A percentile compares a stretch with the other conserved stretches of the same genome.
These are phyloP conservation scores for Talaromyces thailandensis DNA, from an alignment of 495 filamentous ascomycete genomes.

Conservation along the genomic window DNA sequence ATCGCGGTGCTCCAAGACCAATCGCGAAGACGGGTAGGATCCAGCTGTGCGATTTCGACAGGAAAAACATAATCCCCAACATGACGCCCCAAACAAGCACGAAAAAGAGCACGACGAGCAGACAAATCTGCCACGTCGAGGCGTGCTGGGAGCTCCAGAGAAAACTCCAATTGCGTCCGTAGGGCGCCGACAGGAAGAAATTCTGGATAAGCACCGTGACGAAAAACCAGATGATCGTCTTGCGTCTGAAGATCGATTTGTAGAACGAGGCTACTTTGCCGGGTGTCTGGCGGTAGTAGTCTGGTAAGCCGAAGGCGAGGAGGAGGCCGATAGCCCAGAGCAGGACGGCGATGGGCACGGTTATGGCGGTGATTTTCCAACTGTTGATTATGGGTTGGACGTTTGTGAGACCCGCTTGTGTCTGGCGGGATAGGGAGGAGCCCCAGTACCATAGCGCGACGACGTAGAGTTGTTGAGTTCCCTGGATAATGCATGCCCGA, in stretches of 20 bases:
- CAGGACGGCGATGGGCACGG: conserved; percentile 30
- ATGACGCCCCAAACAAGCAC: conserved; percentile 33
- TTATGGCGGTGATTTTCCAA: conserved; percentile 42
- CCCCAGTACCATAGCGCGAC: conserved; percentile 47
- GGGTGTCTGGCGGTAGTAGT: conserved; percentile 50
- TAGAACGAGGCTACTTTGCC: conserved; percentile 56
- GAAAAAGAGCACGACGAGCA: conserved; percentile 37
- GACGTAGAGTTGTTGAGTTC: conserved; percentile 41
- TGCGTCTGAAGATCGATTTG: conserved; percentile 35
- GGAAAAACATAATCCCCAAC: conserved; percentile 27
- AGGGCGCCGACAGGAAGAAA: conserved; percentile 41
- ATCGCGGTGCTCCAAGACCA: conserved; percentile 39
- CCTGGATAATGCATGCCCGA: conserved; percentile 42
- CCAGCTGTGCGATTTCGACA: conserved; percentile 40
- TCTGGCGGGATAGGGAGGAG: conserved; percentile 28
- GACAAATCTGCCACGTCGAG: conserved; percentile 32
- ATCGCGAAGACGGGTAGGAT: conserved; percentile 42
- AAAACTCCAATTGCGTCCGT: conserved; percentile 41
- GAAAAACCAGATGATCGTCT: conserved; percentile 44
- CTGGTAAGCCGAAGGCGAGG: conserved; percentile 36
- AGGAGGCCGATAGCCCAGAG: conserved; percentile 34
- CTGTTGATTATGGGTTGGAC: conserved; percentile 30
- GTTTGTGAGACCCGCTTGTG: conserved; percentile 23
- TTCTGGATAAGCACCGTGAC: conserved; percentile 39
- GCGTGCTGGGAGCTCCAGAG: conserved; percentile 41